These are phyloP conservation scores for Fibroporia radiculosa DNA, from an alignment of 768 basidiomycete species.

Conservation along the genomic window DNA sequence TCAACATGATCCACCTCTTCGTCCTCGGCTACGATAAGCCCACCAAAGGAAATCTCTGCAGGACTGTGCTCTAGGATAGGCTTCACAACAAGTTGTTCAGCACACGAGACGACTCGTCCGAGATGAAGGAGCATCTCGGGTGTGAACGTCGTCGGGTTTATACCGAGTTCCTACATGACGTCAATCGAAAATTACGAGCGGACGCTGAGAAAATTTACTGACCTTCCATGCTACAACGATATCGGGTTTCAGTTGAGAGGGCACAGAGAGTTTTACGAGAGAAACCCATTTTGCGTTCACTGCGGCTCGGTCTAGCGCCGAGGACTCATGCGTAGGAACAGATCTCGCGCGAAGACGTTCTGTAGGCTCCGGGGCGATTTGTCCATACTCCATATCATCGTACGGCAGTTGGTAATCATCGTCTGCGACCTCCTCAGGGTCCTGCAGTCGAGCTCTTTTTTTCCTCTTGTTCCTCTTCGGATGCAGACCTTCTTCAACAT, in stretches of 20 bases:
- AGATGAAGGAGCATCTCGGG: slow-evolving; percentile 51
- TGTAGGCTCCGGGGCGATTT: too few species aligned
- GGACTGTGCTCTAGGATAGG: slow-evolving; percentile 5
- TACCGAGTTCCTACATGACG: slow-evolving; percentile 41
- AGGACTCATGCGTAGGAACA: too few species aligned
- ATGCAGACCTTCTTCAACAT: slow-evolving; percentile 50
- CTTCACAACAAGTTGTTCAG: slow-evolving; percentile 15
- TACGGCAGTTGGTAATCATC: slow-evolving; percentile 28
- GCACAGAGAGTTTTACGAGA: slow-evolving; percentile 13
- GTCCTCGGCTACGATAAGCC: slow-evolving; percentile 6
- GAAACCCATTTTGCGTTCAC: slow-evolving; percentile 23
- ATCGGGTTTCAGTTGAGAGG: slow-evolving; percentile 13
- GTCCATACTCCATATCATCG: slow-evolving; percentile 14
- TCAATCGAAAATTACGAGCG: slow-evolving; percentile 1
- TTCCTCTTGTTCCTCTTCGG: slow-evolving; percentile 30
- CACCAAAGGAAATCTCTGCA: slow-evolving; percentile 22
- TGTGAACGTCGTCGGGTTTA: slow-evolving; percentile 51
- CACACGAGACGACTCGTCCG: slow-evolving; percentile 28
- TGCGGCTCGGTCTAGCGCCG: slow-evolving; percentile 10
- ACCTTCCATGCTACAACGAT: slow-evolving; percentile 29
- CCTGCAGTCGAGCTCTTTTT: neutral
- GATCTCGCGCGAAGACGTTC: too few species aligned
- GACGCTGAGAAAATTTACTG: neutral
- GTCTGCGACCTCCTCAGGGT: slow-evolving; percentile 3
- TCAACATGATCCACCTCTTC: slow-evolving; percentile 14